Evolutionary conservation across 208 protist genomes (phyloP).

Genomic region (Porcisia hertigi): DNA sequence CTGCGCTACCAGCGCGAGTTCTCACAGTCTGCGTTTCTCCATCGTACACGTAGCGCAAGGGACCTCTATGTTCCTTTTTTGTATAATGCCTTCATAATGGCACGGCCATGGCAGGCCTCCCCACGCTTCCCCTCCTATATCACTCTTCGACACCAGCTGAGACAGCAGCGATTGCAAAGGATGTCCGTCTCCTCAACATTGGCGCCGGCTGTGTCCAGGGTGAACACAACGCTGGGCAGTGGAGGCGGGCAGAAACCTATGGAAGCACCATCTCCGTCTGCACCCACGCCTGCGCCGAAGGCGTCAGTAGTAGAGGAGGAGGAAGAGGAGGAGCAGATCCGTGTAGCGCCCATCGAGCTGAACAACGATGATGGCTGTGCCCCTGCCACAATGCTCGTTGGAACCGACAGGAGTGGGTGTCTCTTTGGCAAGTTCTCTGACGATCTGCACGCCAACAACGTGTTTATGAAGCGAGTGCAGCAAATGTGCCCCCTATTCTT

Average conservation of each 20-base stretch:
- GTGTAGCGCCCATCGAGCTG: conserved; percentile 29
- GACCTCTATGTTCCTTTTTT: conserved; percentile 63
- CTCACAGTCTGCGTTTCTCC: conserved; percentile 21
- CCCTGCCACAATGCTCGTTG: conserved; percentile 32
- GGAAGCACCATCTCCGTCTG: background rate
- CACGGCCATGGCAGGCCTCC: conserved; percentile 56
- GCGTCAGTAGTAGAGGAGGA: too few species aligned
- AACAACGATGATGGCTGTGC: conserved; percentile 66
- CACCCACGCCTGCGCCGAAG: background rate
- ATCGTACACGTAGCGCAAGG: conserved; percentile 28
- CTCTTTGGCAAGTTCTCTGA: conserved; percentile 38
- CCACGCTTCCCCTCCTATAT: conserved; percentile 50
- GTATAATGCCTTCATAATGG: conserved; percentile 70
- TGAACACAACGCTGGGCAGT: background rate
- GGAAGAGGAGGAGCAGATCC: background rate
- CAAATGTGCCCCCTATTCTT: conserved; percentile 36
- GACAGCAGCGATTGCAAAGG: background rate
- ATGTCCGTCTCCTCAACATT: background rate
- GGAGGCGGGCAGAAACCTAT: background rate
- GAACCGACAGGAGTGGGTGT: conserved; percentile 7
- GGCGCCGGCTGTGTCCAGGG: background rate
- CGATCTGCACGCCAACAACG: conserved; percentile 19
- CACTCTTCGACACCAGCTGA: conserved; percentile 4
- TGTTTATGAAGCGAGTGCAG: conserved; percentile 14
- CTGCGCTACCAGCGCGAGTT: conserved; percentile 46